Percentiles rank a stretch among this genome's conserved stretches.
phyloP scores from a whole-genome alignment of 176 grass and related monocot genomes.

The Eremochloa ophiuroides region DNA sequence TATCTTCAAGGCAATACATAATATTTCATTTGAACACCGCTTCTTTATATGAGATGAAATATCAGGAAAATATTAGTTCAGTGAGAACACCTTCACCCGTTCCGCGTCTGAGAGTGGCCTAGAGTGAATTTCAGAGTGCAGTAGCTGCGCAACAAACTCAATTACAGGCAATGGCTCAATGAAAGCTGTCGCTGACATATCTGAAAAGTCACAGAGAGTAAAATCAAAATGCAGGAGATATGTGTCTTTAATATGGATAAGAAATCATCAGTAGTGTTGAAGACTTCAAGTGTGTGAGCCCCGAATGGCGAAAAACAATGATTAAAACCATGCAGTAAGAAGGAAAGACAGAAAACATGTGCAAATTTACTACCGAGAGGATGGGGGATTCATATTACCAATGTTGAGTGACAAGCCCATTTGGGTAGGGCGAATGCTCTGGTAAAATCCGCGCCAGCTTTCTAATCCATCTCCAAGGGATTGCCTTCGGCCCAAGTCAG shows the following conservation, averaged over 20 bases:
- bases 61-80: slow-evolving; percentile 1
- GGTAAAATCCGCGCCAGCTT: slow-evolving; percentile 92
- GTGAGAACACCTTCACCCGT: slow-evolving; percentile 67
- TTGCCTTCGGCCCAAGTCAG: slow-evolving; percentile 54
- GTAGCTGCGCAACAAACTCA: slow-evolving; percentile 52
- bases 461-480: slow-evolving; percentile 76
- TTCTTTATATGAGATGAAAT: not conserved
- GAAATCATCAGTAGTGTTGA: not conserved
- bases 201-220: slow-evolving; percentile 32
- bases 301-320: not conserved
- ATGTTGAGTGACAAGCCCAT: slow-evolving; percentile 93
- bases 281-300: not conserved
- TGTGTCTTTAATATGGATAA: not conserved
- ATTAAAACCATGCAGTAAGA: not conserved
- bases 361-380: not conserved
- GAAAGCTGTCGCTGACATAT: slow-evolving; percentile 87
- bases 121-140: slow-evolving; percentile 58
- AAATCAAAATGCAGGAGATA: not conserved
- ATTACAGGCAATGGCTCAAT: slow-evolving; percentile 80
- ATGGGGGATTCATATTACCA: slow-evolving; percentile 30
- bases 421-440: slow-evolving; percentile 87
- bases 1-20: not conserved
- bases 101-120: slow-evolving; percentile 68
- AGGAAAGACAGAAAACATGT: not conserved
- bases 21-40: not conserved